A percentile compares a stretch with the other conserved stretches of the same genome.
Conservation (phyloP, 192 early-diverging fungal genomes). For the Coemansia sp. region DNA sequence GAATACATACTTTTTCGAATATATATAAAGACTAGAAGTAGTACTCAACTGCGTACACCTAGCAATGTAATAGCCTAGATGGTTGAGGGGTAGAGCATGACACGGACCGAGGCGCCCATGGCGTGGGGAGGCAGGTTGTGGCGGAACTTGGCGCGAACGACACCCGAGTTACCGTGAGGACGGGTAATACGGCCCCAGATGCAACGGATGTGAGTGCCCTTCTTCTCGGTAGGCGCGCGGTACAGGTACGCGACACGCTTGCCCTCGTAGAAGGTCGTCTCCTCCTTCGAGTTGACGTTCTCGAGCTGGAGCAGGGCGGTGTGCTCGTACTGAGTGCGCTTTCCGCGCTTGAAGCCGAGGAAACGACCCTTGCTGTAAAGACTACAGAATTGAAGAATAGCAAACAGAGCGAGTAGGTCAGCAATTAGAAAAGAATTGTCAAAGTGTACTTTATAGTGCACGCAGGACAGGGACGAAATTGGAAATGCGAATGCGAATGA, state of each 20-base stretch:
- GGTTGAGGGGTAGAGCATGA: constrained; percentile 97
- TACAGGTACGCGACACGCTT: constrained; percentile 99
- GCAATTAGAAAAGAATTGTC: background rate
- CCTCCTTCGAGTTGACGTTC: constrained; percentile 85
- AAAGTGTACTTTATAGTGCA: background rate
- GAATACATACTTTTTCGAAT: constrained; percentile 15
- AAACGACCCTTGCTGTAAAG: constrained; percentile 98
- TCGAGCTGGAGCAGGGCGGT: constrained; percentile 93
- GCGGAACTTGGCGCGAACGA: constrained; percentile 96
- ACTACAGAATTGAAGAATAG: constrained; percentile 58
- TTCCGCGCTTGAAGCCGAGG: constrained; percentile 92
- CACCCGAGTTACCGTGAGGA: constrained; percentile 93
- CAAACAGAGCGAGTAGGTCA: background rate
- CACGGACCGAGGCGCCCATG: constrained; percentile 90
- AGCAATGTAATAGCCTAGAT: constrained; percentile 42
- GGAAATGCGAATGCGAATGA: background rate
- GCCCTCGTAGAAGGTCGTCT: constrained; percentile 96
- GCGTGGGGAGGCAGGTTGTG: constrained; percentile 94
- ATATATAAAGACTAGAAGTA: constrained; percentile 14
- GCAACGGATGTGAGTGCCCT: constrained; percentile 93
- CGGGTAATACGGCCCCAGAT: constrained; percentile 98
- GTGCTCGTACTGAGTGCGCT: constrained; percentile 89
- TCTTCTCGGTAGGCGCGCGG: constrained; percentile 84
- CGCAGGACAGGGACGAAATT: background rate
- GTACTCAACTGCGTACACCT: constrained; percentile 10